These are phyloP conservation scores for Peltaster fructicola DNA, from an alignment of 2,329 filamentous ascomycete species.

Conservation along the genomic window DNA sequence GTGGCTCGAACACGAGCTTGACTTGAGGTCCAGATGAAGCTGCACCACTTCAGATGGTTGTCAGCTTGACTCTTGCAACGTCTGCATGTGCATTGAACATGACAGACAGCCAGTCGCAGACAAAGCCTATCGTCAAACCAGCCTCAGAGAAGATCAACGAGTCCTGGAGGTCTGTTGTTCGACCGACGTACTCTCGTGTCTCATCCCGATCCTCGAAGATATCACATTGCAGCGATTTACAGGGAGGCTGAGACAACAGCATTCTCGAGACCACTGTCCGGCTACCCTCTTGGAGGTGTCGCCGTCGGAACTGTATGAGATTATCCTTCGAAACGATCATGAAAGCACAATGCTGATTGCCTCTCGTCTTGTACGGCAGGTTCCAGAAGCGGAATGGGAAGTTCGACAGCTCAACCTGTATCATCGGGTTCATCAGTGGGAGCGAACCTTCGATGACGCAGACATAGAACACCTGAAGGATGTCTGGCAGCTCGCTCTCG, in stretches of 20 bases:
- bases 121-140: constrained; percentile 9
- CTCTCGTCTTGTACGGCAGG: constrained; percentile 5
- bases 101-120: constrained; percentile 7
- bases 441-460: constrained; percentile 3
- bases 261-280: constrained; percentile 8
- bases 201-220: constrained; percentile 11
- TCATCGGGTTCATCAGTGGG: constrained; percentile 9
- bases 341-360: constrained; percentile 8
- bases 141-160: constrained; percentile 6
- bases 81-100: constrained; percentile 11
- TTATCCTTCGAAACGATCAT: constrained; percentile 10
- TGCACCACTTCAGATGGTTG: constrained; percentile 6
- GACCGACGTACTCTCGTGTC: constrained; percentile 10
- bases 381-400: constrained; percentile 12
- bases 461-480: constrained; percentile 3
- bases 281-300: constrained; percentile 1
- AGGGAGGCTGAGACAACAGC: constrained; percentile 11
- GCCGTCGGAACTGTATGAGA: constrained; percentile 2
- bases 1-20: constrained; percentile 60
- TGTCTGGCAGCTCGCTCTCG: constrained; percentile 2
- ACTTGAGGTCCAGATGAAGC: constrained; percentile 41
- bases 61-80: constrained; percentile 11
- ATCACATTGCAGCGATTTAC: constrained; percentile 6
- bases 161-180: constrained; percentile 7
- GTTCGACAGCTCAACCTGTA: constrained; percentile 8